Percentiles rank a stretch among this genome's conserved stretches.
These are phyloP conservation scores for Plasmodium vivax DNA, from an alignment of 169 alveolate genomes.

Conservation along the genomic window DNA sequence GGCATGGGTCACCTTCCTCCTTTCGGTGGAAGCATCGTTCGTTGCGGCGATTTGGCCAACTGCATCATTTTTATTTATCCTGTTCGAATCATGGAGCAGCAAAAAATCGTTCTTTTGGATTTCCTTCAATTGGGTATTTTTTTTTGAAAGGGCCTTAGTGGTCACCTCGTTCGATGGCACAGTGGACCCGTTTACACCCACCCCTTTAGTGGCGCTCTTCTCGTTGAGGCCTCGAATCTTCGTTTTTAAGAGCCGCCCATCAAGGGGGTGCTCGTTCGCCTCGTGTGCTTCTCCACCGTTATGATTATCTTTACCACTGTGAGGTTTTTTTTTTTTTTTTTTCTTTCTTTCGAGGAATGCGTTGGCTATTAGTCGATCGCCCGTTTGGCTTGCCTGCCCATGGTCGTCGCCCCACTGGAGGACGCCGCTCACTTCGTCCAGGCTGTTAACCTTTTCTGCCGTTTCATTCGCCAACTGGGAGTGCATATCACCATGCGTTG, in stretches of 20 bases:
- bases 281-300: background rate
- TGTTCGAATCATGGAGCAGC: background rate
- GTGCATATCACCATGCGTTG: background rate
- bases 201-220: background rate
- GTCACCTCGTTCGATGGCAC: background rate
- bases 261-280: background rate
- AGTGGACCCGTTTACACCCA: background rate
- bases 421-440: background rate
- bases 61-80: background rate
- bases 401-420: background rate
- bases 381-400: background rate
- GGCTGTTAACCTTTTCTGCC: background rate
- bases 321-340: background rate
- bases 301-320: background rate
- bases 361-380: background rate
- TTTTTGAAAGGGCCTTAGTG: background rate
- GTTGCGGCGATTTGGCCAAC: background rate
- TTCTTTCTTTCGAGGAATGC: background rate
- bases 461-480: background rate
- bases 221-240: constrained; percentile 3
- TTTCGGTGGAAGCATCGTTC: background rate
- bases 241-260: background rate
- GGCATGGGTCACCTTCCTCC: background rate
- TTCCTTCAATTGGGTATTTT: constrained; percentile 10
- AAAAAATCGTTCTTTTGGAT: background rate